Base-by-base conservation (phyloP, 768 basidiomycete species). In the Paxillus rubicundulus region DNA sequence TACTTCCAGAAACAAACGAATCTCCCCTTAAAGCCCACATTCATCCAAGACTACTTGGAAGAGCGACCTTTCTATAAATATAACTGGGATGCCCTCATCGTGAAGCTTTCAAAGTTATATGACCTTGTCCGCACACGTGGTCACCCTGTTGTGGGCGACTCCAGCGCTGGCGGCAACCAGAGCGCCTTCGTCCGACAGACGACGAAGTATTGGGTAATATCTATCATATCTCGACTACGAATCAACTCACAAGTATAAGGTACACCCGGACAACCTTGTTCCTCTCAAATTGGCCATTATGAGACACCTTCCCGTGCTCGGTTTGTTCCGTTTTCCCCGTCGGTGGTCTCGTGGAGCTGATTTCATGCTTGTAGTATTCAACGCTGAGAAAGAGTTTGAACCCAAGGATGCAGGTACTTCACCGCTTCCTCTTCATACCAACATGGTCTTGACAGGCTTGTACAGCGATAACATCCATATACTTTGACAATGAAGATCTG, bases 161-260 rank as follows among this genome's bases (percentile, higher is more conserved):
- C 94, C 2, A 87, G 86, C 60, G 97, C 97, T 1, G 97, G 97
- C 27, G 95, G 96, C 1, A 89, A 72, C 59, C 97, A 99, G 74
- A 97, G 90, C 59, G 97, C 96, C 2, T 99, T 99, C 64, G 91
- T 98, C n/a, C 74, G 97, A 37, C 94, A 97, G 71, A 99, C 97
- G 32, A 98, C 97, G 10, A 99, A 99, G 68, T 99, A 99, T 64
- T 99, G 97, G 97, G 96, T 91, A 66, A 47, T 69, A 61, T 16
- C n/a, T n/a, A 32, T 10, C 17, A 9, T 2, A 33, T 33, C 6
- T 39, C 21, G 17, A 43, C 17, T 5, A 37, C 28, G 10, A 46
- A 36, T 32, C 43, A 7, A 55, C 60, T 56, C 42, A 60, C 36
- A 14, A 6, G 32, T 3, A 18, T 37, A 21, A 81, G 80, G 80